These are phyloP conservation scores for Neonectria punicea DNA, from an alignment of 2,329 filamentous ascomycete genomes.

Conservation along the genomic window DNA sequence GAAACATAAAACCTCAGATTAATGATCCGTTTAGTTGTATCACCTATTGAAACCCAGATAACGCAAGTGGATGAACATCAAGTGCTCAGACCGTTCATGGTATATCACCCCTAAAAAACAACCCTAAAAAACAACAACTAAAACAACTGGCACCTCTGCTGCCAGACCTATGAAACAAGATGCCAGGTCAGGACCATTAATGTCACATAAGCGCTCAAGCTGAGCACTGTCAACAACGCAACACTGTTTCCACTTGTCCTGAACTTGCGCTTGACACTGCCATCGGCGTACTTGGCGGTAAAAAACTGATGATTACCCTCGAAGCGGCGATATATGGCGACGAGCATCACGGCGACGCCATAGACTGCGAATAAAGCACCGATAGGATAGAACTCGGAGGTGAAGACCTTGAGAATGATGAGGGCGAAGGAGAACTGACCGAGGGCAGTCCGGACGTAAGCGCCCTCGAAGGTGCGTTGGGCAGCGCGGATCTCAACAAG, in stretches of 20 bases:
- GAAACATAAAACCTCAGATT: neutral
- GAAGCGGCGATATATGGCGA: slow-evolving; percentile 85
- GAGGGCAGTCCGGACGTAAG: slow-evolving; percentile 93
- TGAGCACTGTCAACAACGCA: slow-evolving; percentile 65
- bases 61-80: neutral
- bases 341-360: slow-evolving; percentile 83
- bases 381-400: slow-evolving; percentile 93
- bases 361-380: slow-evolving; percentile 97
- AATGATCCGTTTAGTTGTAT: neutral
- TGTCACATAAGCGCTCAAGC: slow-evolving; percentile 66
- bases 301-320: slow-evolving; percentile 97
- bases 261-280: slow-evolving; percentile 61
- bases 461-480: slow-evolving; percentile 96
- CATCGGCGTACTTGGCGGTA: slow-evolving; percentile 52
- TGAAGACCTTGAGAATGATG: slow-evolving; percentile 93
- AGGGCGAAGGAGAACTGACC: slow-evolving; percentile 96
- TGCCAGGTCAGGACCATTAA: slow-evolving; percentile 66
- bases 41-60: neutral
- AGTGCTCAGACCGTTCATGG: neutral
- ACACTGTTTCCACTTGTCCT: slow-evolving; percentile 73
- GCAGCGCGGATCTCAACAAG: slow-evolving; percentile 95
- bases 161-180: slow-evolving; percentile 44
- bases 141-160: neutral
- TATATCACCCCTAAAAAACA: neutral
- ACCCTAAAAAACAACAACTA: neutral